Percentiles rank a stretch among this genome's conserved stretches.
Conservation (phyloP, 495 filamentous ascomycete genomes). For the Viridothelium virens region DNA sequence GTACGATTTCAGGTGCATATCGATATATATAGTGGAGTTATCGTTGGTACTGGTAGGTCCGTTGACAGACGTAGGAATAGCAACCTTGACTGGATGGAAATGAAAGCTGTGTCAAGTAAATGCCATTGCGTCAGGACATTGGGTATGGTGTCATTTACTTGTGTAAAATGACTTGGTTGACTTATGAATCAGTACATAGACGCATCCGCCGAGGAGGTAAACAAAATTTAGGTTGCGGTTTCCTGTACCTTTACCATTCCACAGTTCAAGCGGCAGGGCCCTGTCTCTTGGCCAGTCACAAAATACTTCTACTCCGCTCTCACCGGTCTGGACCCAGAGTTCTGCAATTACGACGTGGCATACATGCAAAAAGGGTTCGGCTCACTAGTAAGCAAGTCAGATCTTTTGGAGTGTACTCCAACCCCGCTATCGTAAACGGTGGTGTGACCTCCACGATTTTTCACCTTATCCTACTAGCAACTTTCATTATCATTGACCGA, state of each 20-base stretch:
- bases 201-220: no score
- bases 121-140: no score
- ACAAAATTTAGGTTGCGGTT: neutral
- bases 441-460: neutral
- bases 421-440: neutral
- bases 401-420: neutral
- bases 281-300: neutral
- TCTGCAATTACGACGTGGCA: neutral
- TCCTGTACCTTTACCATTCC: neutral
- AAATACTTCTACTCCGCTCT: neutral
- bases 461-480: neutral
- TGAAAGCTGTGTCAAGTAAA: no score
- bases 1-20: no score
- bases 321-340: neutral
- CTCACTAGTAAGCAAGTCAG: no score
- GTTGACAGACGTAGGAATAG: no score
- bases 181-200: no score
- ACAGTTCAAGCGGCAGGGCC: neutral
- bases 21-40: no score
- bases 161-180: no score
- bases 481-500: neutral
- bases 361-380: neutral
- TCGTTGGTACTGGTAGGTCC: no score
- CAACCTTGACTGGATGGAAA: no score
- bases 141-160: no score